Evolutionary conservation across 176 grass and related monocot genomes (phyloP).

Genomic region (Oropetium thomaeum): DNA sequence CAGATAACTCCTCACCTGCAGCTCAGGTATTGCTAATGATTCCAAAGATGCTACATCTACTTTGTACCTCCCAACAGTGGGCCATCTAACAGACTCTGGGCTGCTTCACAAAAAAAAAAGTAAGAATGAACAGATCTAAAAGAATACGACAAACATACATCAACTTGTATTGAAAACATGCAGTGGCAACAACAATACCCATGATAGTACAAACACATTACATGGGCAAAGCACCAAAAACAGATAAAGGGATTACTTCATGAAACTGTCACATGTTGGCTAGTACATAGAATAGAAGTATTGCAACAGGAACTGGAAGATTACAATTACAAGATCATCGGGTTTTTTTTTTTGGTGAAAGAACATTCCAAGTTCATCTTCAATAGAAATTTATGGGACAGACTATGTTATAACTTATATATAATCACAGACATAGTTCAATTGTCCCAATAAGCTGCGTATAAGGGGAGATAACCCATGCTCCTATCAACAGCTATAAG

Average conservation of each 20-base stretch:
- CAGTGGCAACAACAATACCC: background rate
- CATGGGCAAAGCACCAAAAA: background rate
- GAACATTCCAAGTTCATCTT: background rate
- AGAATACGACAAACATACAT: background rate
- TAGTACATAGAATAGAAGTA: background rate
- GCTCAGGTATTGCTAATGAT: slow-evolving; percentile 72
- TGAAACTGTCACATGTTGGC: background rate
- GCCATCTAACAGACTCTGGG: slow-evolving; percentile 72
- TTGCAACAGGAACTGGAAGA: slow-evolving; percentile 1
- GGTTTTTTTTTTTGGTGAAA: no score
- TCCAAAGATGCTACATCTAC: slow-evolving; percentile 84
- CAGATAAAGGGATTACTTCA: background rate
- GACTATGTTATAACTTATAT: background rate
- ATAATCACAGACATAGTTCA: background rate
- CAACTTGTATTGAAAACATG: background rate
- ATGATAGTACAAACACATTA: background rate
- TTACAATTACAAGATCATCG: no score
- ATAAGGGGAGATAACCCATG: background rate
- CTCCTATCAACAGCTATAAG: background rate
- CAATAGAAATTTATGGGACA: background rate
- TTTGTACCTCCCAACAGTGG: slow-evolving; percentile 90
- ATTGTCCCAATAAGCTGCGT: background rate
- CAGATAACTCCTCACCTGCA: slow-evolving; percentile 53
- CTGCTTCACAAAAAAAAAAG: slow-evolving; percentile 45
- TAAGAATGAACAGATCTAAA: background rate